Percentiles rank a stretch among this genome's conserved stretches.
These are phyloP conservation scores for Salisapilia sapeloensis DNA, from an alignment of 352 stramenopile genomes.

Conservation along the genomic window DNA sequence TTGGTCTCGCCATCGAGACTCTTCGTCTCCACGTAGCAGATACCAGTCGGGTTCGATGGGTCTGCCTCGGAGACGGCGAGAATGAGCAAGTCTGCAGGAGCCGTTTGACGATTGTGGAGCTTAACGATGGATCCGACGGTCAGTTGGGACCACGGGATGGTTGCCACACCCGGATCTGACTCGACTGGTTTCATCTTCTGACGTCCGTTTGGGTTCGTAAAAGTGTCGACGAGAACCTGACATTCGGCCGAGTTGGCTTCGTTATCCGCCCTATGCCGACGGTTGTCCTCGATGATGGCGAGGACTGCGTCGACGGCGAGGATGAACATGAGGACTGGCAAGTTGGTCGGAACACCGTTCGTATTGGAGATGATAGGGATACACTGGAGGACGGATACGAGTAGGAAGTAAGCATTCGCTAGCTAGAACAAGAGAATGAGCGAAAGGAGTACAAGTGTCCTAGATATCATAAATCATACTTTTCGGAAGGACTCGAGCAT, in stretches of 20 bases:
- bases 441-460: background rate
- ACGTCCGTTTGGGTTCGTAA: conserved; percentile 11
- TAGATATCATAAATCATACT: conserved; percentile 1
- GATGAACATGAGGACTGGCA: conserved; percentile 79
- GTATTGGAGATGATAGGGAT: conserved; percentile 78
- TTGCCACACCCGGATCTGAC: conserved; percentile 21
- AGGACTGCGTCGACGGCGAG: conserved; percentile 78
- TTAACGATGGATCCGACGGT: conserved; percentile 75
- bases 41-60: conserved; percentile 32
- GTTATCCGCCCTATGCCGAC: conserved; percentile 60
- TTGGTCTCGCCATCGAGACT: conserved; percentile 84
- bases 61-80: conserved; percentile 57
- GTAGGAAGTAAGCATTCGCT: conserved; percentile 88
- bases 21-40: conserved; percentile 81
- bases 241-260: conserved; percentile 65
- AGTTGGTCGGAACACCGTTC: conserved; percentile 49
- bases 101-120: conserved; percentile 56
- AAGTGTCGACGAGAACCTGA: conserved; percentile 31
- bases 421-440: conserved; percentile 14
- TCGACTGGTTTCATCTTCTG: conserved; percentile 8
- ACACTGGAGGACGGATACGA: conserved; percentile 75
- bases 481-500: conserved; percentile 74
- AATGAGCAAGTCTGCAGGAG: conserved; percentile 75
- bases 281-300: conserved; percentile 69
- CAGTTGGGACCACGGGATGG: conserved; percentile 56